phyloP scores from a whole-genome alignment of 2,329 filamentous ascomycete species.

The Hypoxylon sp. region DNA sequence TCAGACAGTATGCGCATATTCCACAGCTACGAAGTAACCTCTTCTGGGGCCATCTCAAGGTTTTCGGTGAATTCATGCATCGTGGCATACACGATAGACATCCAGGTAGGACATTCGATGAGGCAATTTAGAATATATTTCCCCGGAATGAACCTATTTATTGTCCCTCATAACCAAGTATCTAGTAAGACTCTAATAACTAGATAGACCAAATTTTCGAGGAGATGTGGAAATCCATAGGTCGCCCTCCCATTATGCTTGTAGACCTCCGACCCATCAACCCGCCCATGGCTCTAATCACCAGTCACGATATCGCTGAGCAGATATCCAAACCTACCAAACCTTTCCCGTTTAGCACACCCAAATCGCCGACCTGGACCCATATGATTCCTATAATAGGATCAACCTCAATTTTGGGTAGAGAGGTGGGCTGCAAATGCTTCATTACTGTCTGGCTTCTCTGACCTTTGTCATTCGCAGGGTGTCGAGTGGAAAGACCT shows the following conservation, averaged over 20 bases:
- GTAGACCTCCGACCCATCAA: constrained; percentile 44
- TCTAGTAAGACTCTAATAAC: constrained; percentile 1
- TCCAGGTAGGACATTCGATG: too few relatives aligned
- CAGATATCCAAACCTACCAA: constrained; percentile 44
- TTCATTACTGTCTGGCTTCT: constrained; percentile 38
- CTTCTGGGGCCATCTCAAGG: too few relatives aligned
- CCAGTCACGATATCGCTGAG: constrained; percentile 43
- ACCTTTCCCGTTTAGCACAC: constrained; percentile 38
- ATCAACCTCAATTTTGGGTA: constrained; percentile 36
- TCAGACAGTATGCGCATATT: too few relatives aligned
- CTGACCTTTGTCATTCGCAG: constrained; percentile 37
- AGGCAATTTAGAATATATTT: too few relatives aligned
- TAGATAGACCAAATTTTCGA: constrained; percentile 43
- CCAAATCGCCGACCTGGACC: constrained; percentile 41
- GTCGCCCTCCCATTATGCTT: constrained; percentile 44
- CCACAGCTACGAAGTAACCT: too few relatives aligned
- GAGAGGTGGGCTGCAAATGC: constrained; percentile 42
- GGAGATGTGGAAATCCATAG: constrained; percentile 41
- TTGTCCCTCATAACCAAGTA: neutral
- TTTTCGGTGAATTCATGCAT: too few relatives aligned
- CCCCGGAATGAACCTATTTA: too few relatives aligned
- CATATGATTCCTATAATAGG: constrained; percentile 44
- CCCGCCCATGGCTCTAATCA: constrained; percentile 40
- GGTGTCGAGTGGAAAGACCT: constrained; percentile 53
- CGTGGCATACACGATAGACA: too few relatives aligned